These are phyloP conservation scores for Salmacisia buchloeana DNA, from an alignment of 1,284 basidiomycete genomes.

Conservation along the genomic window DNA sequence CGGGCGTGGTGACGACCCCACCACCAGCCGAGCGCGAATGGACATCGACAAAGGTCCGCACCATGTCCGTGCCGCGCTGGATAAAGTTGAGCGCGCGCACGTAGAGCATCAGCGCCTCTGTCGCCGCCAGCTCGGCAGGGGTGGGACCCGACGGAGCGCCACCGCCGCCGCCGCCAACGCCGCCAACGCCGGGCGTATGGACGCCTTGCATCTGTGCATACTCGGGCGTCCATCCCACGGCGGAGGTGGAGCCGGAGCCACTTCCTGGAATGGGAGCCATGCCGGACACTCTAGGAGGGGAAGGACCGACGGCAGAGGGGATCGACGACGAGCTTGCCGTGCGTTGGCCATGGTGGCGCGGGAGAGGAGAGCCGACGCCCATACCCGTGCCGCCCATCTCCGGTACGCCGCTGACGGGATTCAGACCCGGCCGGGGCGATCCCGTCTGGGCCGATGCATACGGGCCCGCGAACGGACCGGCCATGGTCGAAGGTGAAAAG, in stretches of 20 bases:
- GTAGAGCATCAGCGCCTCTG: conserved; percentile 79
- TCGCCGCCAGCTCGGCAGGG: conserved; percentile 53
- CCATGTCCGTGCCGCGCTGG: conserved; percentile 83
- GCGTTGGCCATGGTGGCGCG: not conserved
- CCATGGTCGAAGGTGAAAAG: too few relatives aligned
- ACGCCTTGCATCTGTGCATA: conserved; percentile 6
- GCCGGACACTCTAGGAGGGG: too few relatives aligned
- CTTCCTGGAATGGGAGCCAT: too few relatives aligned
- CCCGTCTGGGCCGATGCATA: not conserved
- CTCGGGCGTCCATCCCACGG: not conserved
- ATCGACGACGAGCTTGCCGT: conserved; percentile 23
- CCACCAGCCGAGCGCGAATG: conserved; percentile 18
- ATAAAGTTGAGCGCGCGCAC: conserved; percentile 87
- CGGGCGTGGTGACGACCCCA: conserved; percentile 47
- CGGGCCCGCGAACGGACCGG: too few relatives aligned
- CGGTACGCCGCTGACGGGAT: not conserved
- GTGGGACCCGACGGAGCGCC: not conserved
- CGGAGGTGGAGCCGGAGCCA: too few relatives aligned
- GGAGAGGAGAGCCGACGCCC: not conserved
- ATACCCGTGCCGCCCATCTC: not conserved
- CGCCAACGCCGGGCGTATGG: too few relatives aligned
- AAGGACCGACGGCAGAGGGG: conserved; percentile 23
- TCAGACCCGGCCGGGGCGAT: not conserved
- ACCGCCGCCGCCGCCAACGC: conserved; percentile 16
- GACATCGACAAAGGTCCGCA: not conserved